Percentiles rank a stretch among this genome's conserved stretches.
Conservation (phyloP, 306 rosid genomes). For the Lablab purpureus region DNA sequence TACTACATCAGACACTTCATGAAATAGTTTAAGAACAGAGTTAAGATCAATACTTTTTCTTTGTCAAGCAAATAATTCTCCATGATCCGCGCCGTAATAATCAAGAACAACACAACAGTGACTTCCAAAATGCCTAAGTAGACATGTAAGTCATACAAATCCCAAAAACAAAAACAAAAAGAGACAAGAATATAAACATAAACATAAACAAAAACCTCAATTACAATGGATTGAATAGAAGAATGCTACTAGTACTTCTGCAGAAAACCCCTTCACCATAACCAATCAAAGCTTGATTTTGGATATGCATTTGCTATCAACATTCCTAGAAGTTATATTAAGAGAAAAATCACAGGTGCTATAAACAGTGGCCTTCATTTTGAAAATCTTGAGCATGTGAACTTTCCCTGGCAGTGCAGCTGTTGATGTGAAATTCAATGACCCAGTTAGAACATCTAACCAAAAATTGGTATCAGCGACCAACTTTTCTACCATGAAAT, state of each 20-base stretch:
- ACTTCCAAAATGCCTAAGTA: too few relatives aligned
- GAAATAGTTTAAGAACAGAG: too few relatives aligned
- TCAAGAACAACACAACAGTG: too few relatives aligned
- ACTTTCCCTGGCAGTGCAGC: slow-evolving; percentile 53
- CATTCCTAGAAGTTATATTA: slow-evolving; percentile 13
- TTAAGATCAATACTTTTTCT: too few relatives aligned
- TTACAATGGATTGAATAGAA: background rate
- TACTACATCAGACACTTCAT: too few relatives aligned
- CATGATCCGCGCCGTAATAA: too few relatives aligned
- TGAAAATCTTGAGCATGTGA: slow-evolving; percentile 47
- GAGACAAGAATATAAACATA: too few relatives aligned
- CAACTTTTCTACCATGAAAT: slow-evolving; percentile 41
- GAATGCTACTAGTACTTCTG: background rate
- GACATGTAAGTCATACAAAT: too few relatives aligned
- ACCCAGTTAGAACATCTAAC: background rate
- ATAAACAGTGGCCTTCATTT: slow-evolving; percentile 49
- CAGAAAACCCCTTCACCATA: too few relatives aligned
- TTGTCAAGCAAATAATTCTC: too few relatives aligned
- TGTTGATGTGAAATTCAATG: slow-evolving; percentile 49
- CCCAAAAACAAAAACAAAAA: too few relatives aligned
- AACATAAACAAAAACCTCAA: too few relatives aligned
- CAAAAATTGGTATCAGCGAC: background rate
- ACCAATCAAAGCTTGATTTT: slow-evolving; percentile 46
- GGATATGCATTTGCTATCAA: slow-evolving; percentile 48
- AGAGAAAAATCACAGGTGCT: slow-evolving; percentile 53